Evolutionary conservation across 305 asterid species (phyloP).

Genomic region (Rubia occidens): DNA sequence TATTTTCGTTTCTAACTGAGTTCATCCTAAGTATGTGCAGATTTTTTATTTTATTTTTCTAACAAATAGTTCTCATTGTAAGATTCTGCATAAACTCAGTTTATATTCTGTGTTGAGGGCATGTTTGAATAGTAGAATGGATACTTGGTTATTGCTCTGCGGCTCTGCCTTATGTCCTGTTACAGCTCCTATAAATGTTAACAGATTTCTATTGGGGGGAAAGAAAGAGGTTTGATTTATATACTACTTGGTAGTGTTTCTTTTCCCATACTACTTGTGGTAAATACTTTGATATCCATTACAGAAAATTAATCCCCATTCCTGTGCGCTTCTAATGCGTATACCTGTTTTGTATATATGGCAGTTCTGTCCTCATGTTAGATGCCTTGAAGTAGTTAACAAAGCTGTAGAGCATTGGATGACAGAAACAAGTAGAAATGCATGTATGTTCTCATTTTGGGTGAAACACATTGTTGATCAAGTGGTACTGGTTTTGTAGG

Average conservation of each 20-base stretch:
- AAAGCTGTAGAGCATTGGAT: no score
- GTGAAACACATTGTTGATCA: background rate
- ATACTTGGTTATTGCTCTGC: background rate
- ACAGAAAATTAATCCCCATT: background rate
- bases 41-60: background rate
- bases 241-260: accelerated
- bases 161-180: background rate
- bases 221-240: no score
- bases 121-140: background rate
- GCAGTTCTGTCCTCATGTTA: no score
- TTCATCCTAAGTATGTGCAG: background rate
- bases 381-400: no score
- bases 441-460: background rate
- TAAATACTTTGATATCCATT: background rate
- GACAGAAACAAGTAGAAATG: constrained; percentile 1
- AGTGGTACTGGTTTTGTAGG: background rate
- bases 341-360: no score
- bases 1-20: background rate
- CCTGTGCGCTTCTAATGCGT: background rate
- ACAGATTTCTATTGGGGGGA: no score
- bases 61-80: background rate
- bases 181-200: no score
- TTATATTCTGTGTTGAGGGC: background rate
- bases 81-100: background rate
- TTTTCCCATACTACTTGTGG: background rate